phyloP scores from a whole-genome alignment of 768 basidiomycete genomes.

The Tulasnella sp. region DNA sequence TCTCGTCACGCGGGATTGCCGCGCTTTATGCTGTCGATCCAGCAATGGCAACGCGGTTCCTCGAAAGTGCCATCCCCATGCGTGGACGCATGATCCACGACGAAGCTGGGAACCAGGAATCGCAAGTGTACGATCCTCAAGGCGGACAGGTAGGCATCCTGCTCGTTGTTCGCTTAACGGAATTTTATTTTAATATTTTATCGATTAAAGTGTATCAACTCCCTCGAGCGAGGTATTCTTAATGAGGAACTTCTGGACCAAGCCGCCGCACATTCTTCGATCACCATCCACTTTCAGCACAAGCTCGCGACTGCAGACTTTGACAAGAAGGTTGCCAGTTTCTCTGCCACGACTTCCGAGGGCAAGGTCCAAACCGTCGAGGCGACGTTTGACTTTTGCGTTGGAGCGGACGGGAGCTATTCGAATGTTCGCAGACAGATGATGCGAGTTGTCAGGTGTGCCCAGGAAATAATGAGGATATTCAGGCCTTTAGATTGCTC shows the following conservation, averaged over 20 bases:
- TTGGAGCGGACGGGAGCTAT: constrained; percentile 94
- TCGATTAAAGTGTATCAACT: constrained; percentile 71
- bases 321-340: constrained; percentile 47
- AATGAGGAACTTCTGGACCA: constrained; percentile 81
- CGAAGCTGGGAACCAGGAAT: constrained; percentile 58
- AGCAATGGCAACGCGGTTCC: constrained; percentile 56
- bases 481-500: background rate
- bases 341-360: constrained; percentile 36
- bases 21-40: constrained; percentile 78
- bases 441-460: constrained; percentile 89
- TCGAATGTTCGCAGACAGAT: constrained; percentile 84
- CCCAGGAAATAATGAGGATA: constrained; percentile 12
- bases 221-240: constrained; percentile 79
- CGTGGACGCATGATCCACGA: constrained; percentile 92
- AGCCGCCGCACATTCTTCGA: constrained; percentile 51
- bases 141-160: constrained; percentile 57
- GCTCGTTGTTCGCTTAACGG: background rate
- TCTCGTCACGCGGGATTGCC: constrained; percentile 86
- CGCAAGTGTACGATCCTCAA: constrained; percentile 80
- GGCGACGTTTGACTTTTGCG: constrained; percentile 64
- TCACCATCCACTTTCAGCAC: constrained; percentile 69
- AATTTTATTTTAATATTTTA: background rate
- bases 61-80: constrained; percentile 85
- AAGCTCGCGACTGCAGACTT: constrained; percentile 76
- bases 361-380: constrained; percentile 35